phyloP scores from a whole-genome alignment of 1,284 basidiomycete species.

The Ustilago cynodontis region DNA sequence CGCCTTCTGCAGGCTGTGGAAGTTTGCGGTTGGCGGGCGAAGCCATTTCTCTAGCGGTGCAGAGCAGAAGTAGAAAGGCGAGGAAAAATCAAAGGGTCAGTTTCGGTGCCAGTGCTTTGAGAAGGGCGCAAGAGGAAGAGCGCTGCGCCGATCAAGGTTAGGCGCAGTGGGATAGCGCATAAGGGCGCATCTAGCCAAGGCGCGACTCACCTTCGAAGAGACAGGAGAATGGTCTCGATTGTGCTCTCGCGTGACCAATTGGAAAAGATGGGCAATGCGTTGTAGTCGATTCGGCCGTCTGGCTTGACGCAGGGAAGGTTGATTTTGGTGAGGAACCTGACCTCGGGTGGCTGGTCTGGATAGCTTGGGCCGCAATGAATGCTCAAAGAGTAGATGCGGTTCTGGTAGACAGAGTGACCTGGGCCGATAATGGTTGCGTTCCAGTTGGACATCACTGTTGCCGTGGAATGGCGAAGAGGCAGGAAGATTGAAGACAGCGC shows the following conservation, averaged over 20 bases:
- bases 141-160: constrained; percentile 22
- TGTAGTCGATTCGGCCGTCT: constrained; percentile 75
- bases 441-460: constrained; percentile 86
- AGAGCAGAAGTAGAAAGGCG: not conserved
- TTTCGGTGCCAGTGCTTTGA: not conserved
- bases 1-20: constrained; percentile 90
- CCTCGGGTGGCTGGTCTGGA: constrained; percentile 82
- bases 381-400: constrained; percentile 95
- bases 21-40: constrained; percentile 90
- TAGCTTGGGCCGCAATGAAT: constrained; percentile 87
- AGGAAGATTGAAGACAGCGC: not conserved
- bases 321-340: constrained; percentile 88
- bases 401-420: constrained; percentile 93
- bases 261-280: constrained; percentile 59
- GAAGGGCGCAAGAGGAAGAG: not conserved
- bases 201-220: constrained; percentile 64
- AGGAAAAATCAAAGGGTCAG: not conserved
- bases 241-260: constrained; percentile 67
- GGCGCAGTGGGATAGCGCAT: constrained; percentile 18
- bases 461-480: not conserved
- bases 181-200: not conserved
- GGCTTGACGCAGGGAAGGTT: constrained; percentile 92
- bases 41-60: constrained; percentile 86
- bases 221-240: constrained; percentile 66
- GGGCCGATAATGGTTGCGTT: constrained; percentile 99